Conservation (phyloP, 805 yeast species). For the Ogataea nitratoaversa region DNA sequence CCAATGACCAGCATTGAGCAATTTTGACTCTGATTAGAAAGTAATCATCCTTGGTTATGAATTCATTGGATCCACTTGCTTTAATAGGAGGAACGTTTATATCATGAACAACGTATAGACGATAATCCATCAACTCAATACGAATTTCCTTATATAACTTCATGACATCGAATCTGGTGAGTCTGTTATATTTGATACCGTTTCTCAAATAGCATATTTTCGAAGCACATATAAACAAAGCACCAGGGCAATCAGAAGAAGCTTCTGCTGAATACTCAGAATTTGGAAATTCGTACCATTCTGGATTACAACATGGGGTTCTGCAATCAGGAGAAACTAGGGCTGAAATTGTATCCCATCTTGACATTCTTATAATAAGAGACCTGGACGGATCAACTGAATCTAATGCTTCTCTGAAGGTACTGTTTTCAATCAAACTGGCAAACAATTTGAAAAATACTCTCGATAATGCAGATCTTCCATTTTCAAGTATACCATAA, state of each 20-base stretch:
- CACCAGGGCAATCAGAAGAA: slow-evolving; percentile 42
- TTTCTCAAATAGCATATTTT: slow-evolving; percentile 30
- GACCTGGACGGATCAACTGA: slow-evolving; percentile 31
- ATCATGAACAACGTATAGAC: slow-evolving; percentile 30
- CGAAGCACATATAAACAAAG: slow-evolving; percentile 33
- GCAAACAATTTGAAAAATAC: slow-evolving; percentile 37
- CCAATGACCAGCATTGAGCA: slow-evolving; percentile 42
- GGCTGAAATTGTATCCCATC: slow-evolving; percentile 41
- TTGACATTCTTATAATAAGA: slow-evolving; percentile 32
- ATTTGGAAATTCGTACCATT: slow-evolving; percentile 32
- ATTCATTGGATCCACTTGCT: not conserved
- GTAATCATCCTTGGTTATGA: slow-evolving; percentile 9
- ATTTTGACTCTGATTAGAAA: slow-evolving; percentile 30
- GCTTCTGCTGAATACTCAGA: slow-evolving; percentile 30
- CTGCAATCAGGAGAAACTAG: slow-evolving; percentile 39
- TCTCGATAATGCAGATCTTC: slow-evolving; percentile 36
- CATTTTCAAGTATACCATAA: slow-evolving; percentile 38
- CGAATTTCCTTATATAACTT: slow-evolving; percentile 26
- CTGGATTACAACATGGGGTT: slow-evolving; percentile 35
- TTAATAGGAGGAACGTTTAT: slow-evolving; percentile 1
- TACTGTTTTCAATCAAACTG: slow-evolving; percentile 31
- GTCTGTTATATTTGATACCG: slow-evolving; percentile 9
- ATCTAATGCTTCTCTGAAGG: slow-evolving; percentile 25
- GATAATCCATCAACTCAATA: slow-evolving; percentile 25
- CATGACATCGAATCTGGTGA: slow-evolving; percentile 6